phyloP scores from a whole-genome alignment of 768 basidiomycete species.

The Russula virescens region DNA sequence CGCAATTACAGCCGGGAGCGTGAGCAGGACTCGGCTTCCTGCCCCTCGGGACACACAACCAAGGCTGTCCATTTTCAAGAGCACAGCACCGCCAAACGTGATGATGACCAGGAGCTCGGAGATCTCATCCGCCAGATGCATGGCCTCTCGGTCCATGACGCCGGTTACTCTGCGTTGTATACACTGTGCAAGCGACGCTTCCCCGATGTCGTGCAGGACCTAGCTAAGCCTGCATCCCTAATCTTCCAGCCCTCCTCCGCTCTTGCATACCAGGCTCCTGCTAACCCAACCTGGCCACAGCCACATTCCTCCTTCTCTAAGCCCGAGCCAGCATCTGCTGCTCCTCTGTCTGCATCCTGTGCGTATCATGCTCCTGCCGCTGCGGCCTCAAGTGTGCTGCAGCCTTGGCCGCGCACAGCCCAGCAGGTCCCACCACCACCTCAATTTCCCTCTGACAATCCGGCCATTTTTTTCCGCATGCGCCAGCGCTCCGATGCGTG shows the following conservation, averaged over 20 bases:
- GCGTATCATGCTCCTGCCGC: not conserved
- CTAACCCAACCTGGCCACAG: not conserved
- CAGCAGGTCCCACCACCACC: not conserved
- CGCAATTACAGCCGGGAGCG: too few species aligned
- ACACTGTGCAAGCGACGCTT: not conserved
- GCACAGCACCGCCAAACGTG: not conserved
- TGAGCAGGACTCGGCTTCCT: not conserved
- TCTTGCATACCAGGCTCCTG: not conserved
- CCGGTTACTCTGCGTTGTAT: not conserved
- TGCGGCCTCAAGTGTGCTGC: not conserved
- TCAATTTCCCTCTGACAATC: not conserved
- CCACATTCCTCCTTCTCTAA: not conserved
- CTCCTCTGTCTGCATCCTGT: not conserved
- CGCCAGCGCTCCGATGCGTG: not conserved
- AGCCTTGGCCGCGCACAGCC: not conserved
- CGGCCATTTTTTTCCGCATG: not conserved
- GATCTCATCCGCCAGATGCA: not conserved
- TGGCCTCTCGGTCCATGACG: not conserved
- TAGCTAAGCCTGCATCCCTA: not conserved
- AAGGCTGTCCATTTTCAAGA: not conserved
- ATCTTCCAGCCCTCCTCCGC: not conserved
- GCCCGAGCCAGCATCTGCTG: too few species aligned
- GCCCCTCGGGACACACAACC: not conserved
- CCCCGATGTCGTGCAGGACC: not conserved
- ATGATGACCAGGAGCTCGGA: not conserved